Conservation (phyloP, 352 stramenopile species). For the Pythium brassicae region DNA sequence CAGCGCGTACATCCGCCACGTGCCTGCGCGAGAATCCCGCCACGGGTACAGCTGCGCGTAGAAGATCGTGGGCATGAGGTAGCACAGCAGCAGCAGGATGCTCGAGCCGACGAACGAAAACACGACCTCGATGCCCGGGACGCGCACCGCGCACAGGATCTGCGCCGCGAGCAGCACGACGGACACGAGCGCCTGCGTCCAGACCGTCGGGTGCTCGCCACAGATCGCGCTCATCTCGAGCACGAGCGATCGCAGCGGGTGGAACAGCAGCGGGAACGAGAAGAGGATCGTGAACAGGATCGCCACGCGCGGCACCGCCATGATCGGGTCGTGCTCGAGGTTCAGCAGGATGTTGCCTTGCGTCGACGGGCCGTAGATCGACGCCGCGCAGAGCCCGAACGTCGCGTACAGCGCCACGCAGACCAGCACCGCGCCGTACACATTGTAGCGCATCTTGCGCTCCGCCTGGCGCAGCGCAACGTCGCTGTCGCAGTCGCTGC, state of each 20-base stretch:
- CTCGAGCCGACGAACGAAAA: slow-evolving; percentile 77
- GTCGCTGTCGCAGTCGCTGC: background rate
- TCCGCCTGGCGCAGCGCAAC: slow-evolving; percentile 19
- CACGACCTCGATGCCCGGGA: slow-evolving; percentile 60
- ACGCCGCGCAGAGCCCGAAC: slow-evolving; percentile 55
- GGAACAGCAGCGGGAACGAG: slow-evolving; percentile 72
- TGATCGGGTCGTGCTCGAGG: slow-evolving; percentile 64
- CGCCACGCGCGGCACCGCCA: slow-evolving; percentile 58
- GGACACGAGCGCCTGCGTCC: slow-evolving; percentile 31
- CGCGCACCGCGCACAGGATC: slow-evolving; percentile 43
- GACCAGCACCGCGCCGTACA: slow-evolving; percentile 37
- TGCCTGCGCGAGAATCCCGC: slow-evolving; percentile 20
- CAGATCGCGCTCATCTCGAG: slow-evolving; percentile 42
- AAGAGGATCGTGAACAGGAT: slow-evolving; percentile 72
- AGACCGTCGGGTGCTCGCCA: slow-evolving; percentile 11
- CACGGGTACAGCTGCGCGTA: slow-evolving; percentile 47
- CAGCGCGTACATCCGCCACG: slow-evolving; percentile 26
- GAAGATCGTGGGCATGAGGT: slow-evolving; percentile 61
- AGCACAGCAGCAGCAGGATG: slow-evolving; percentile 69
- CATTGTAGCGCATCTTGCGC: slow-evolving; percentile 34
- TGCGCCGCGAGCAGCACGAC: slow-evolving; percentile 39
- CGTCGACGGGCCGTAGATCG: slow-evolving; percentile 56
- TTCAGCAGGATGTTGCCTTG: slow-evolving; percentile 80
- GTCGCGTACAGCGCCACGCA: slow-evolving; percentile 57
- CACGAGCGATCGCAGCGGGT: slow-evolving; percentile 61